Evolutionary conservation across 2,329 filamentous ascomycete genomes (phyloP), one percentile per base, ranked within the genome.

Genomic region (Claviceps quebecensis): DNA sequence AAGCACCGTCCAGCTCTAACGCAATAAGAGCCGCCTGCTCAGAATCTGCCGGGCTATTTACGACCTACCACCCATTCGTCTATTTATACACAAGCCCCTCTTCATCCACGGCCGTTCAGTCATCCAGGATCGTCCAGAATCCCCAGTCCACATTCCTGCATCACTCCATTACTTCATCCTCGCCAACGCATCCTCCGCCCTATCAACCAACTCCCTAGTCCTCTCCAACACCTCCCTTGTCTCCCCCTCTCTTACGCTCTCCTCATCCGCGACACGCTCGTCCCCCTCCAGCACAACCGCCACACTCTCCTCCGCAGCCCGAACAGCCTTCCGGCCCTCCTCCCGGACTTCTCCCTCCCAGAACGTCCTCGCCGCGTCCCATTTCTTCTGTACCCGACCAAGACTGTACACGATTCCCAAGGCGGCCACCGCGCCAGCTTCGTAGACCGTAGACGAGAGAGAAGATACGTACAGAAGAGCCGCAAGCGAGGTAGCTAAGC

Each of bases 321-420:
- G 67, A 6, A 84, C 72, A 5, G 79, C 77, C 63, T 81, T 82
- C 57, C 80, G 74, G 1, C 81, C 81, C 53, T 83, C 80, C 55
- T 84, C 81, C 40, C 78, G 72, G n/a, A 84, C 79, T 56, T 83
- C 80, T 1, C 74, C 77, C 60, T 84, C 77, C 81, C 81, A 84
- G 59, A 76, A 82, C 6, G 61, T 62, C 29, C 80, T 70, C 3
- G 78, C 79, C 3, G 70, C 65, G 58, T 83, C 79, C 81, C 81
- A 84, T 57, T 73, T 76, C 57, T 69, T 74, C 65, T 84, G 81
- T 68, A 84, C 70, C 47, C 76, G 69, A 43, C 72, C 69, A 52
- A 83, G 62, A 60, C 77, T 79, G 69, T 76, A 80, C 3, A 78
- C 74, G 47, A 80, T 66, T 7, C 81, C 81, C 1, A 84, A 64